Conservation (phyloP, 345 rosid species). For the Syzygium aromaticum region DNA sequence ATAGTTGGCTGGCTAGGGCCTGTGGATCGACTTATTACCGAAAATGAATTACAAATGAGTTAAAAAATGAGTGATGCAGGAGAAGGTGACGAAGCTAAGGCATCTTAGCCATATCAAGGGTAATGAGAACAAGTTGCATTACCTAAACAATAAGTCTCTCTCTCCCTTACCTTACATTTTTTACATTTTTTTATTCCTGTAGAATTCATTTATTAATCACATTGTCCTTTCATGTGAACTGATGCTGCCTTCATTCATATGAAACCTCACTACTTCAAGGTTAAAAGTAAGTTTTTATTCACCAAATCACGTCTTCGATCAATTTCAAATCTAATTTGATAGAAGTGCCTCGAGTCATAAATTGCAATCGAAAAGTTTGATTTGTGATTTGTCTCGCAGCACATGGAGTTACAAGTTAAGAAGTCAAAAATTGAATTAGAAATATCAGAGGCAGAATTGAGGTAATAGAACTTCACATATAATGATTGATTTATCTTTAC, state of each 20-base stretch:
- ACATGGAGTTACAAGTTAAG: slow-evolving; percentile 1
- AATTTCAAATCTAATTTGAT: too few relatives aligned
- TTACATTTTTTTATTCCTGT: background rate
- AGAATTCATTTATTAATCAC: background rate
- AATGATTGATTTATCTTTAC: background rate
- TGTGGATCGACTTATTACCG: background rate
- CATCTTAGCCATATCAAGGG: slow-evolving; percentile 1
- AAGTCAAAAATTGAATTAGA: background rate
- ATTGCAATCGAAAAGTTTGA: background rate
- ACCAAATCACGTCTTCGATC: background rate
- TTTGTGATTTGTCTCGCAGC: background rate
- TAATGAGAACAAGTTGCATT: slow-evolving; percentile 6
- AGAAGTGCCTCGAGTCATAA: background rate
- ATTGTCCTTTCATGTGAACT: background rate
- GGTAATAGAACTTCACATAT: background rate
- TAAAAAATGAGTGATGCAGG: background rate
- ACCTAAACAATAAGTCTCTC: slow-evolving; percentile 8
- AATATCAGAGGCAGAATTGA: background rate
- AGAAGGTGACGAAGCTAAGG: slow-evolving; percentile 1
- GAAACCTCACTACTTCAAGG: background rate
- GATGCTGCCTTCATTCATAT: background rate
- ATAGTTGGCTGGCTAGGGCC: background rate
- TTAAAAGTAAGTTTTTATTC: slow-evolving; percentile 7
- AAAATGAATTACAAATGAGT: background rate
- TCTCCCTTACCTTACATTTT: background rate